Percentiles rank a stretch among this genome's conserved stretches.
Evolutionary conservation across 2,329 filamentous ascomycete genomes (phyloP).

Genomic region (Fusarium sp.): DNA sequence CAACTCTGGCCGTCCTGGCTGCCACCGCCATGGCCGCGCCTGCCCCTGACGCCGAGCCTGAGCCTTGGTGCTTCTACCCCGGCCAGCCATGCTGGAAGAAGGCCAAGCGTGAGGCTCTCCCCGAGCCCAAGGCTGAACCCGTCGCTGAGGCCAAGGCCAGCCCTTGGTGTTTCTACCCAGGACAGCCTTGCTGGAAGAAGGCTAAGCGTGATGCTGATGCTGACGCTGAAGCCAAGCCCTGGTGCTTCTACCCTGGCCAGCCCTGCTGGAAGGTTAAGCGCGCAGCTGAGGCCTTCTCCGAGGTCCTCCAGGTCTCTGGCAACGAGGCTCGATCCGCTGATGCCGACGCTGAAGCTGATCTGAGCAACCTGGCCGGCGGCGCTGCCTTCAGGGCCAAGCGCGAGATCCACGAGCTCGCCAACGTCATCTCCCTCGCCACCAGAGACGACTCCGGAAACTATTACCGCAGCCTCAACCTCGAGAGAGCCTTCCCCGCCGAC

Average conservation of each 20-base stretch:
- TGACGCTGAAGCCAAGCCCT: constrained; percentile 41
- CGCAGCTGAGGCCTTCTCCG: constrained; percentile 53
- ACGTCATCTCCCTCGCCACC: constrained; percentile 48
- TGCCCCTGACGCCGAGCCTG: constrained; percentile 3
- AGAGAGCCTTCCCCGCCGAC: constrained; percentile 38
- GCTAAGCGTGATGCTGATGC: constrained; percentile 26
- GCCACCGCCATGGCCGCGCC: constrained; percentile 23
- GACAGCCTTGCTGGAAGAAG: constrained; percentile 21
- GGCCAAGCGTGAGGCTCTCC: constrained; percentile 17
- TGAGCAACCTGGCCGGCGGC: constrained; percentile 50
- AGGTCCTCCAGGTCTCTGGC: constrained; percentile 42
- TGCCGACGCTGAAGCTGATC: constrained; percentile 42
- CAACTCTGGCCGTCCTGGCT: constrained; percentile 41
- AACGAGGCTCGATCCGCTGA: constrained; percentile 44
- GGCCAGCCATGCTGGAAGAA: constrained; percentile 29
- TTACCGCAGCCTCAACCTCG: constrained; percentile 49
- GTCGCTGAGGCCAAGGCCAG: constrained; percentile 4
- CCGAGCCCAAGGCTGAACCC: constrained; percentile 24
- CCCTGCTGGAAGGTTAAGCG: constrained; percentile 58
- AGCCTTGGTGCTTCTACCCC: constrained; percentile 9
- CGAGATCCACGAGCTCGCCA: constrained; percentile 54
- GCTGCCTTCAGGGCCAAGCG: constrained; percentile 54
- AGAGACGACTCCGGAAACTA: constrained; percentile 46
- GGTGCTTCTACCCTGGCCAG: constrained; percentile 54
- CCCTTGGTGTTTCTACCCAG: constrained; percentile 12